phyloP scores from a whole-genome alignment of 352 stramenopile species.

The Pythium aristosporum region DNA sequence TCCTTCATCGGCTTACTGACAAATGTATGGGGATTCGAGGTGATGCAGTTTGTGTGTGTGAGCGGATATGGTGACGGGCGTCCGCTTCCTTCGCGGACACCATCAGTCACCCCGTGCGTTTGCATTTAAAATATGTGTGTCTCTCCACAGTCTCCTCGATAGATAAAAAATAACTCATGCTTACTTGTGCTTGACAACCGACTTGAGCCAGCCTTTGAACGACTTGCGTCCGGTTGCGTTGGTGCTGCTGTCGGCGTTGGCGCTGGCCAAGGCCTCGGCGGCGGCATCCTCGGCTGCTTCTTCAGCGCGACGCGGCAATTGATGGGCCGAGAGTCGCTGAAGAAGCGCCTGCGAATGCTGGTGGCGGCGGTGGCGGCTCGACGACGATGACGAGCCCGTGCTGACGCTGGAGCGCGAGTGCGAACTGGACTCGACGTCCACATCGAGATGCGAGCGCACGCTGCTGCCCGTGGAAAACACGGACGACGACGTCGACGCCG shows the following conservation, averaged over 20 bases:
- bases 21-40: background rate
- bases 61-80: constrained; percentile 9
- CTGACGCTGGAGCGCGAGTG: background rate
- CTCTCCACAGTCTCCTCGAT: constrained; percentile 9
- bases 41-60: background rate
- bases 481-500: constrained; percentile 25
- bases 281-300: background rate
- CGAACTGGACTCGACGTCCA: constrained; percentile 2
- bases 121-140: constrained; percentile 12
- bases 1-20: background rate
- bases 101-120: background rate
- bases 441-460: constrained; percentile 8
- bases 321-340: constrained; percentile 10
- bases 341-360: constrained; percentile 10
- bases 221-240: constrained; percentile 29
- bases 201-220: constrained; percentile 67
- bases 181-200: constrained; percentile 56
- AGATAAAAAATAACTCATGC: constrained; percentile 9
- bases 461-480: constrained; percentile 27
- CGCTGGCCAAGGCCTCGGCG: background rate
- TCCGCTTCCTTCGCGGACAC: constrained; percentile 19
- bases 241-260: background rate
- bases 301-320: constrained; percentile 12
- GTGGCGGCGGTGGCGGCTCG: constrained; percentile 2
- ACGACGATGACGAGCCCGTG: constrained; percentile 2